Evolutionary conservation across 140 eudicot genomes (phyloP).

Genomic region (Ambrosia hybrid): DNA sequence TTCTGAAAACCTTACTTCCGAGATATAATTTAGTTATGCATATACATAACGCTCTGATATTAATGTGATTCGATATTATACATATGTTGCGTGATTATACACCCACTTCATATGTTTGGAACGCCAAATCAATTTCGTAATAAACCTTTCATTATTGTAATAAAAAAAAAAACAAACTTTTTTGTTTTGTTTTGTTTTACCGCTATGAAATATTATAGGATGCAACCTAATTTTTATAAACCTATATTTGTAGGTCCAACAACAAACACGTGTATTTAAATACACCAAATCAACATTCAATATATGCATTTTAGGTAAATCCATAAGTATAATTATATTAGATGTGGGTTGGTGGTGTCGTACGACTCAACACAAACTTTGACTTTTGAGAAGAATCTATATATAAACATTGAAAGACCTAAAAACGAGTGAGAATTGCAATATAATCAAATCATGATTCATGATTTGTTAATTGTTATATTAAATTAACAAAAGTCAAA

Average conservation of each 20-base stretch:
- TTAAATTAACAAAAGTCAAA: not conserved
- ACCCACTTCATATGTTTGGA: too few species aligned
- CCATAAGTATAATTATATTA: not conserved
- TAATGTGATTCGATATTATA: too few species aligned
- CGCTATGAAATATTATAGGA: too few species aligned
- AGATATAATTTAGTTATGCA: too few species aligned
- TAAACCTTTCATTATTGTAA: too few species aligned
- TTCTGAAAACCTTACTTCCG: too few species aligned
- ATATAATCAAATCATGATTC: not conserved
- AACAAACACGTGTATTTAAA: not conserved
- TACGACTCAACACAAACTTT: not conserved
- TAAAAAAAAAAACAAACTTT: too few species aligned
- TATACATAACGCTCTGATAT: too few species aligned
- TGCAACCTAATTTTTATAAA: too few species aligned
- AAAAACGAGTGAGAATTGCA: not conserved
- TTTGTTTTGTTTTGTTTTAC: too few species aligned
- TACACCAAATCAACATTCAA: not conserved
- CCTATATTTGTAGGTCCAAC: not conserved
- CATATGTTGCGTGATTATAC: too few species aligned
- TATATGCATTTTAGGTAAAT: not conserved
- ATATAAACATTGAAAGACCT: not conserved
- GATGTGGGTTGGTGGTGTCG: slow-evolving; percentile 6
- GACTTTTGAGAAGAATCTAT: slow-evolving; percentile 16
- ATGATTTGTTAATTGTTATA: not conserved
- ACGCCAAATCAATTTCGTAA: too few species aligned